Evolutionary conservation across 192 early-diverging fungal genomes (phyloP), one percentile per base, ranked within the genome.

Genomic region (Geranomyces variabilis): DNA sequence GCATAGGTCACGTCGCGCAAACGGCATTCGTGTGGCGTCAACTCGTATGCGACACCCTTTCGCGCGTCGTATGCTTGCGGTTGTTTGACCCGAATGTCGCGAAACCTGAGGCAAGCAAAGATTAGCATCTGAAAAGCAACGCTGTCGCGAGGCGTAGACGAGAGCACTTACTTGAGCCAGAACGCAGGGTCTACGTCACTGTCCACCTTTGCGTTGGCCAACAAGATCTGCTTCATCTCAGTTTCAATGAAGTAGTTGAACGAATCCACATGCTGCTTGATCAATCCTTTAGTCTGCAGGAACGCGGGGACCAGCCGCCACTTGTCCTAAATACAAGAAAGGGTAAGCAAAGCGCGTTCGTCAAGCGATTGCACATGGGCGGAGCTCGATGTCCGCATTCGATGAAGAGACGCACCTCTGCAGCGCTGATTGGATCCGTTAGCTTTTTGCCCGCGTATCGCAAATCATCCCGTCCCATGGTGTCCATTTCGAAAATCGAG

Each of bases 201-300:
- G 9, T 87, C 90, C 26, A 99, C 90, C 66, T 87, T 88, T 71
- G 90, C 87, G 80, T 96, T 99, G 10, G 96, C 93, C 74, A 89
- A 81, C 66, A 99, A 87, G 66, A 99, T 99, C 72, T 96, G 92
- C 77, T 94, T 90, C 64, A 99, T 80, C 60, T 96, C 97, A 6
- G 91, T 91, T 70, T 98, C 90, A 66, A 99, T 86, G 84, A 98
- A 99, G 77, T 96, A 97, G 83, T 99, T 96, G 82, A 96, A 99
- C 9, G 97, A 99, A 79, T 99, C 97, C 68, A 98, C 89, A 77
- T 99, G 97, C 78, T 99, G 97, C 79, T 98, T 98, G 60, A 99
- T 92, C 22, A 99, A 87, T 66, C 97, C 97, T 71, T 96, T 96
- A 31, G 96, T 93, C 75, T 95, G 94, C 34, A 99, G 80, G 77